Evolutionary conservation across 805 yeast species (phyloP).

Genomic region (Wickerhamomyces rabaulensis): DNA sequence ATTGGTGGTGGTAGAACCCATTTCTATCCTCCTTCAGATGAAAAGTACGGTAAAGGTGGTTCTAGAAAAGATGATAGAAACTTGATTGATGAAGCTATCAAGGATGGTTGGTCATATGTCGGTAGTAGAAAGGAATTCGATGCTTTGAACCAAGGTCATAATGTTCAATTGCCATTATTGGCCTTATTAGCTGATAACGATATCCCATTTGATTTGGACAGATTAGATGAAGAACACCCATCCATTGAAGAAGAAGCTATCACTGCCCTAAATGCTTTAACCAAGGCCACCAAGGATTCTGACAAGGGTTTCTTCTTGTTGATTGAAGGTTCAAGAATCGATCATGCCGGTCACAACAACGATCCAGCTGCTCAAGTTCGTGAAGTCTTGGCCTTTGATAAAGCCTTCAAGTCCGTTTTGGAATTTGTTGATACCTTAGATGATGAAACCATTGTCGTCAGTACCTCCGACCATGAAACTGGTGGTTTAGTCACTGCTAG

Average conservation of each 20-base stretch:
- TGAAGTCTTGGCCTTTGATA: slow-evolving; percentile 84
- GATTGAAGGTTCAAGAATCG: slow-evolving; percentile 90
- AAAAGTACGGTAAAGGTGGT: slow-evolving; percentile 33
- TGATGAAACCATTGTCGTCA: slow-evolving; percentile 70
- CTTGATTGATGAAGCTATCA: slow-evolving; percentile 57
- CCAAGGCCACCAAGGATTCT: slow-evolving; percentile 60
- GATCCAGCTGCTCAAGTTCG: slow-evolving; percentile 94
- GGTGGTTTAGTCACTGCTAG: slow-evolving; percentile 90
- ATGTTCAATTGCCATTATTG: slow-evolving; percentile 70
- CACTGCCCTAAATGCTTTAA: slow-evolving; percentile 67
- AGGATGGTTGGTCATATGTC: slow-evolving; percentile 60
- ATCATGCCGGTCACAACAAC: slow-evolving; percentile 91
- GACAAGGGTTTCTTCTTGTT: slow-evolving; percentile 83
- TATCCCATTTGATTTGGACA: slow-evolving; percentile 81
- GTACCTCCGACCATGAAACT: slow-evolving; percentile 93
- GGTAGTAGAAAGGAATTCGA: slow-evolving; percentile 59
- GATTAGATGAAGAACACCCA: slow-evolving; percentile 58
- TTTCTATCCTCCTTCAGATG: slow-evolving; percentile 48
- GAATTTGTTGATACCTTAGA: slow-evolving; percentile 65
- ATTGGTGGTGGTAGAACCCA: slow-evolving; percentile 91
- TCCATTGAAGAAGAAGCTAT: slow-evolving; percentile 73
- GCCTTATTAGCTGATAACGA: slow-evolving; percentile 72
- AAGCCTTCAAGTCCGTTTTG: slow-evolving; percentile 69
- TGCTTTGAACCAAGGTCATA: slow-evolving; percentile 46
- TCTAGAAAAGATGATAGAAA: slow-evolving; percentile 70